phyloP scores from a whole-genome alignment of 1,284 basidiomycete species.

The Heterobasidion occidentale region DNA sequence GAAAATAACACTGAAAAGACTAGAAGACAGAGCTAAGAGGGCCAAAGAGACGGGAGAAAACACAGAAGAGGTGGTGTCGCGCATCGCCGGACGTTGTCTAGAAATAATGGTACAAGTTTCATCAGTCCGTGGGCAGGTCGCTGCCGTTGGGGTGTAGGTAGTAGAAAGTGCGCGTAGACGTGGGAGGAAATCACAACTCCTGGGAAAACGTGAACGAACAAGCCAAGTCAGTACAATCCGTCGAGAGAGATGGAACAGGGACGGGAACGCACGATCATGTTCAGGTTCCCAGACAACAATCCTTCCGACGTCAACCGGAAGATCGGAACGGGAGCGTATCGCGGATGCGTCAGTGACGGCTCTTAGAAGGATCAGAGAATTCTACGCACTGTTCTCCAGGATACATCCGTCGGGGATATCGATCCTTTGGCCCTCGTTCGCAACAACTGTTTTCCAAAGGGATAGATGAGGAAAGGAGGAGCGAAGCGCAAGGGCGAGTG shows the following conservation, averaged over 20 bases:
- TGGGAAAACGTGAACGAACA: no score
- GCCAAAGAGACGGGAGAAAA: not conserved
- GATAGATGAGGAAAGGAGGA: not conserved
- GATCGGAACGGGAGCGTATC: no score
- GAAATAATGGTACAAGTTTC: not conserved
- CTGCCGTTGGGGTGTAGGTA: not conserved
- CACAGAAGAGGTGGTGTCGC: not conserved
- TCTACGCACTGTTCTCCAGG: conserved; percentile 75
- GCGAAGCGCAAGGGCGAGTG: not conserved
- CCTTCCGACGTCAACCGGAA: conserved; percentile 20
- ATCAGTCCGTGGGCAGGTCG: not conserved
- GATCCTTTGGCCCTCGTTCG: conserved; percentile 92
- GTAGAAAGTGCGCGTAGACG: no score
- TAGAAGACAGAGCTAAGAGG: not conserved
- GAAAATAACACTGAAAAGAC: no score
- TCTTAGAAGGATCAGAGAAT: not conserved
- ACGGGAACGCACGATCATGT: conserved; percentile 50
- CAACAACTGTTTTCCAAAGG: conserved; percentile 43
- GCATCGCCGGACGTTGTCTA: not conserved
- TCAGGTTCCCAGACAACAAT: conserved; percentile 58
- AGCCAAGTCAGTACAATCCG: not conserved
- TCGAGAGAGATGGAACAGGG: not conserved
- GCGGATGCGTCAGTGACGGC: no score
- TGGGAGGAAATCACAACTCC: no score
- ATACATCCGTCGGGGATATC: conserved; percentile 94